Conservation (phyloP, 805 yeast species). For the Kodamaea hsintzibuensis region DNA sequence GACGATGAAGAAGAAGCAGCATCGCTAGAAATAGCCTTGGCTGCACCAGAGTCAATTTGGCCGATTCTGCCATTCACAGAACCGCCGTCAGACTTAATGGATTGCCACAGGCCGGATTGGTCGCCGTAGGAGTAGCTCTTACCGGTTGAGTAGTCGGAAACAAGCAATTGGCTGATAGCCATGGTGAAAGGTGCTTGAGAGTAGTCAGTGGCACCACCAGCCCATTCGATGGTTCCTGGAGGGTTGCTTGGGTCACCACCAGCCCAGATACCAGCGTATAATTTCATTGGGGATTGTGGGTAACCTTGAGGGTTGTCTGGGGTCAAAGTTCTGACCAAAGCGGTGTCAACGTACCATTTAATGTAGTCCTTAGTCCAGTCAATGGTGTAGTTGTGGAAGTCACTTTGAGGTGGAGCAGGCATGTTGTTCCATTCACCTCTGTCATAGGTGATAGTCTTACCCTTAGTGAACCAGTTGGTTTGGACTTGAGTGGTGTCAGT, state of each 20-base stretch:
- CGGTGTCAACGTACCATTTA: constrained; percentile 15
- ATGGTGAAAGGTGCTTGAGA: constrained; percentile 24
- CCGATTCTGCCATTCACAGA: constrained; percentile 21
- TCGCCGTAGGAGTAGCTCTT: constrained; percentile 41
- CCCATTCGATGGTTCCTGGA: constrained; percentile 27
- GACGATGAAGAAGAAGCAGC: constrained; percentile 6
- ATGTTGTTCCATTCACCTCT: constrained; percentile 16
- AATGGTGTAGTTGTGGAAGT: constrained; percentile 16
- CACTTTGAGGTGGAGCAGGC: constrained; percentile 14
- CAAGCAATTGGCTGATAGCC: constrained; percentile 20
- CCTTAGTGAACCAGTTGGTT: constrained; percentile 80
- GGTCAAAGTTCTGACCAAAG: constrained; percentile 13
- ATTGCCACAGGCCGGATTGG: constrained; percentile 36
- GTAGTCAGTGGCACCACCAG: constrained; percentile 25
- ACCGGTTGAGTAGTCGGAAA: constrained; percentile 52
- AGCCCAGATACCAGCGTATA: constrained; percentile 45
- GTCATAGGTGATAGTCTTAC: constrained; percentile 72
- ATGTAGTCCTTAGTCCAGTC: constrained; percentile 16
- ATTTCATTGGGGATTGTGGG: constrained; percentile 20
- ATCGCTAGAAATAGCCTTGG: constrained; percentile 11
- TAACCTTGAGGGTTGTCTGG: constrained; percentile 15
- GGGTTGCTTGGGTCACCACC: constrained; percentile 44
- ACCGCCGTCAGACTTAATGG: constrained; percentile 44
- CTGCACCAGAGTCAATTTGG: constrained; percentile 3
- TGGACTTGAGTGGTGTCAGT: constrained; percentile 74